These are phyloP conservation scores for Licmophora abbreviata DNA, from an alignment of 108 stramenopile species.

Conservation along the genomic window DNA sequence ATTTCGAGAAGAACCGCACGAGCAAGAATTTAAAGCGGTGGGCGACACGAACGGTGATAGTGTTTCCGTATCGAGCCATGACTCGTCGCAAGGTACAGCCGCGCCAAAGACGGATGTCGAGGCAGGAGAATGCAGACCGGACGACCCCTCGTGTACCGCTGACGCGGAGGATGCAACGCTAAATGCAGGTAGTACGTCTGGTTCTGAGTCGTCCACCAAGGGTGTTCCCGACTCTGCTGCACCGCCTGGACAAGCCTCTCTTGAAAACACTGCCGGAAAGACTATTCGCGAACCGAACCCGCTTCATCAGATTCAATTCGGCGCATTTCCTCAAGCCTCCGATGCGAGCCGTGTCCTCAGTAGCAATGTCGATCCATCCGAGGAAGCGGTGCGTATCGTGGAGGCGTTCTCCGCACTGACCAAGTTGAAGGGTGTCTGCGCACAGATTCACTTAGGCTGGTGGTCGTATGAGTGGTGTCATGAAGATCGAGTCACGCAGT, in stretches of 20 bases:
- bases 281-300: background rate
- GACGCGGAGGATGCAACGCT: constrained; percentile 2
- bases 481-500: constrained; percentile 52
- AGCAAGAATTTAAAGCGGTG: too few species aligned
- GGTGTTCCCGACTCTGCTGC: too few species aligned
- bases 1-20: background rate
- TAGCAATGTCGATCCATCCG: constrained; percentile 5
- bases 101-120: constrained; percentile 1
- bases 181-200: background rate
- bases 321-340: background rate
- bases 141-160: too few species aligned
- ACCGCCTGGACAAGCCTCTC: constrained; percentile 1
- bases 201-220: too few species aligned
- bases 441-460: constrained; percentile 69
- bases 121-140: too few species aligned
- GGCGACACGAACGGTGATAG: too few species aligned
- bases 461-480: constrained; percentile 93
- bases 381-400: constrained; percentile 2
- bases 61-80: too few species aligned
- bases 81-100: too few species aligned
- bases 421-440: constrained; percentile 43
- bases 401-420: constrained; percentile 13
- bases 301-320: background rate
- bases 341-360: too few species aligned
- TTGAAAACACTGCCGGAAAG: background rate